Base-by-base conservation (phyloP, 495 filamentous ascomycete genomes). In the Choiromyces venosus region DNA sequence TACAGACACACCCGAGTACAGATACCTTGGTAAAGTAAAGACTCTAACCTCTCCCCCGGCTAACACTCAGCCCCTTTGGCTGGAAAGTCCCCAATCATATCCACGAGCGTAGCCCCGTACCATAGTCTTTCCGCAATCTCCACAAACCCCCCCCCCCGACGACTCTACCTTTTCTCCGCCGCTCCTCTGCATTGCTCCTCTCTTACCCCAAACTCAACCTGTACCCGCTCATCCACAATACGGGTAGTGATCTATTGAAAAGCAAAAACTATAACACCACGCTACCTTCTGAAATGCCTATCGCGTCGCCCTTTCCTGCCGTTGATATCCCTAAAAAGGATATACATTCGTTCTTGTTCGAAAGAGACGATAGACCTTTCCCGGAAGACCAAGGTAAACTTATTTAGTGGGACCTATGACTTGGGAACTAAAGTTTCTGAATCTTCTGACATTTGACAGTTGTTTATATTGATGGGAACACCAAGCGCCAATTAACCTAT, bases 331-430 rank as follows among this genome's bases (percentile, higher is more conserved):
- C 92, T 0, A 77, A 86, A 38, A 74, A 88, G 65, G 93, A 94
- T 81, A 72, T 97, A 33, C 95, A 89, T 89, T 84, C 85, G 0
- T 90, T 96, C 66, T 81, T 98, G 12, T 94, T 97, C 81, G 92
- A 95, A 78, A 84, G 90, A 67, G 89, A 91, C 70, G 86, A 91
- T 68, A 86, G 85, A 73, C 81, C 84, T 8, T 96, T 85, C 78
- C 86, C 90, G 2, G 91, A 94, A 71, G 82, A 89, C 75, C 89
- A 91, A 84, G 85, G 89, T 89, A 81, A 25, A 37, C 36, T 25
- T 25, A 9, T 12, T 33, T 38, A n/a, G 5, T n/a, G 25, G n/a
- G 65, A 38, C 25, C 38, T 40, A 18, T 61, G 37, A 39, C 37
- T 69, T 33, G 40, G 25, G 14, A 68, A 19, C 8, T 36, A 18